Base-by-base conservation (phyloP, 108 stramenopile species). In the Skeletonema marinoi region DNA sequence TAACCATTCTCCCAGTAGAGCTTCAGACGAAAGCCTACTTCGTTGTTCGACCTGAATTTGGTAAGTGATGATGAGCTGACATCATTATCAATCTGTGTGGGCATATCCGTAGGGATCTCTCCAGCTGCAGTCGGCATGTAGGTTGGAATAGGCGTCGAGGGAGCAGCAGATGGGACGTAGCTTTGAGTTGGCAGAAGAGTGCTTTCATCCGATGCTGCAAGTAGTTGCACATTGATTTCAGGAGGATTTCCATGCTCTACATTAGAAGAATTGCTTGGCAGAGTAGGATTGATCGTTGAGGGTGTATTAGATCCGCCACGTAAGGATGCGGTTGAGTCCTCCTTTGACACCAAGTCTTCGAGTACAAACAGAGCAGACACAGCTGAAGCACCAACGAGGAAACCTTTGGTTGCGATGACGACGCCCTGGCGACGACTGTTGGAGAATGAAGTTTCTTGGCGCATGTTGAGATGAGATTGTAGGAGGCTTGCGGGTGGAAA, bases 21-120 rank as follows among this genome's bases (percentile, higher is more conserved):
- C 62, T 73, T 73, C 62, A 73, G 54, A n/a, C 72, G 60, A 30
- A 76, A 58, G 3, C 75, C 75, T 21, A 13, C 46, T 25, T 63
- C 70, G 10, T 70, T 64, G 32, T 19, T 51, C 19, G 50, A 1
- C 19, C 50, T 51, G 50, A 51, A 1, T 19, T 51, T 51, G 4
- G 6, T 6, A n/a, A 51, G 50, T 41, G 39, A 41, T 0, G 50
- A 6, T 1, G 50, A 51, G 50, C 1, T 19, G 50, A 7, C 17
- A 6, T 51, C 50, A 19, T 51, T 6, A 19, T 51, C 17, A 51
- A 12, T 17, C 50, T 19, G 50, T 6, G 50, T 51, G 3, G 50
- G 50, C 50, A 51, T 51, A 3, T 51, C 50, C 50, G 50, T 51
- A 5, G 50, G 50, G 17, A 51, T 51, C 17, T 51, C 50, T 3